A percentile compares a stretch with the other conserved stretches of the same genome.
These are phyloP conservation scores for Eucalyptus cladocalyx DNA, from an alignment of 345 rosid species.

Conservation along the genomic window DNA sequence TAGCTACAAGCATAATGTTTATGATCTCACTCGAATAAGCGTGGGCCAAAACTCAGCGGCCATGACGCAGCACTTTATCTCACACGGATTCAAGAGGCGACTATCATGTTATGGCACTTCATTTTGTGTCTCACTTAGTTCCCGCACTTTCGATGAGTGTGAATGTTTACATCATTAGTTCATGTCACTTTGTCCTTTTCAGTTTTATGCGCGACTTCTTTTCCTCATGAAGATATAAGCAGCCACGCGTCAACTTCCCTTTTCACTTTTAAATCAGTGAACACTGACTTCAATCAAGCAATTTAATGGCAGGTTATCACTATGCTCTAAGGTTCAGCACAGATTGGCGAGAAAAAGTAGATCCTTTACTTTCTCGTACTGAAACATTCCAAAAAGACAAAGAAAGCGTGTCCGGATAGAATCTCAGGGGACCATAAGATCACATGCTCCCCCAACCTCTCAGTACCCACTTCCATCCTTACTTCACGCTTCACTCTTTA, in stretches of 20 bases:
- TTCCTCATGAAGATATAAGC: not conserved
- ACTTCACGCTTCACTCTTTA: not conserved
- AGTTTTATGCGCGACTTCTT: not conserved
- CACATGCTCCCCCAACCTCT: not conserved
- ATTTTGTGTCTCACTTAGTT: not conserved
- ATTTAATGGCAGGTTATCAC: not conserved
- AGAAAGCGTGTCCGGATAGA: not conserved
- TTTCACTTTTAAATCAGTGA: not conserved
- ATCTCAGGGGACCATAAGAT: not conserved
- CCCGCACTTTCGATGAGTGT: not conserved
- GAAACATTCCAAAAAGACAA: not conserved
- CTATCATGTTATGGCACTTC: not conserved
- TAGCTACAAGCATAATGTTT: not conserved
- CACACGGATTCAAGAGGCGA: not conserved
- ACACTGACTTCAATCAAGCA: not conserved
- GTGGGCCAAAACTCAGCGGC: not conserved
- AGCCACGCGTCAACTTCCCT: not conserved
- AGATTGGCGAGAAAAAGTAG: not conserved
- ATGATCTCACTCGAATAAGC: not conserved
- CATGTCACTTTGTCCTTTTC: not conserved
- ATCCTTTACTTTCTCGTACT: not conserved
- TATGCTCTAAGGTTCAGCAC: not conserved
- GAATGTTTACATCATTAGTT: not conserved
- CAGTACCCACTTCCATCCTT: not conserved
- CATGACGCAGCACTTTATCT: not conserved